phyloP scores from a whole-genome alignment of 306 rosid species.

The Datisca glomerata region DNA sequence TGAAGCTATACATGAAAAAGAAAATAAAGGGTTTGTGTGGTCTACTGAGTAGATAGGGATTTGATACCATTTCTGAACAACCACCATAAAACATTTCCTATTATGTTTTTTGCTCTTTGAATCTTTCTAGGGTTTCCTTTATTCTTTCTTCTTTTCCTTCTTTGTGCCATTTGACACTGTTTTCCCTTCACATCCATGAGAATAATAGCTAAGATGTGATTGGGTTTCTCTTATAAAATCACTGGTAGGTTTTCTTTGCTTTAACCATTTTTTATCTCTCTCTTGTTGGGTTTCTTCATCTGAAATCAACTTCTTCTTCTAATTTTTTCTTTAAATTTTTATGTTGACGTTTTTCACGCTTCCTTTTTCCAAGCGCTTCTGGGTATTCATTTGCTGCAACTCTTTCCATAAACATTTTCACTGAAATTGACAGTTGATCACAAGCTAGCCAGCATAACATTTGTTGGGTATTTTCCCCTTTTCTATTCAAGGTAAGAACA shows the following conservation, averaged over 20 bases:
- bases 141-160: neutral
- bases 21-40: conserved; percentile 1
- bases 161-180: neutral
- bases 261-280: neutral
- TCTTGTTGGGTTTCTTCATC: neutral
- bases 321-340: neutral
- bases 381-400: neutral
- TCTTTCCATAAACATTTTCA: too few relatives aligned
- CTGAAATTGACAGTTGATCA: too few relatives aligned
- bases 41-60: neutral
- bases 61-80: too few relatives aligned
- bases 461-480: neutral
- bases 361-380: neutral
- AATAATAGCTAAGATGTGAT: too few relatives aligned
- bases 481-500: neutral
- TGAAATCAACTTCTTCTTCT: neutral
- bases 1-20: neutral
- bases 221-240: too few relatives aligned
- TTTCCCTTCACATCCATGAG: too few relatives aligned
- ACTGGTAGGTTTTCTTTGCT: neutral
- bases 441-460: neutral
- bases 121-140: conserved; percentile 3
- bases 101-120: conserved; percentile 1
- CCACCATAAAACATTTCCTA: neutral
- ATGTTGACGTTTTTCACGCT: too few relatives aligned